Conservation (phyloP, 2,329 filamentous ascomycete species). For the Plectosphaerella cucumerina region DNA sequence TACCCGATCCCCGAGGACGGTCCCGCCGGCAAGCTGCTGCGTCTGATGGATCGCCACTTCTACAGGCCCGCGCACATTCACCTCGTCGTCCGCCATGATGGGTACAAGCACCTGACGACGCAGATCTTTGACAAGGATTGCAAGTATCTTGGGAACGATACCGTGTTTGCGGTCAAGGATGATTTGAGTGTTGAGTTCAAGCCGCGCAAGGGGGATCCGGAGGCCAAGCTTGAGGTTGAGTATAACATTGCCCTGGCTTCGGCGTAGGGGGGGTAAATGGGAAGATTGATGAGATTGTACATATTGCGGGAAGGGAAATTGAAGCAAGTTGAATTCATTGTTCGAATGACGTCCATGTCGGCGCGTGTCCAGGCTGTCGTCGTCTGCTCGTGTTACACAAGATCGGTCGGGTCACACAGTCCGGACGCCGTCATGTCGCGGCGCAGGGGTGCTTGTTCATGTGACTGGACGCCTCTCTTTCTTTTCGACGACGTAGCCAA, state of each 20-base stretch:
- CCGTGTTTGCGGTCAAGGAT: slow-evolving; percentile 51
- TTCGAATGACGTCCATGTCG: too few species aligned
- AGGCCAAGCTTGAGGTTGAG: slow-evolving; percentile 54
- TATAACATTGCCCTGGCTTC: slow-evolving; percentile 52
- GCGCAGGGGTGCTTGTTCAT: too few species aligned
- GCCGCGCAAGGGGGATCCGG: slow-evolving; percentile 28
- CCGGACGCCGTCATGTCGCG: too few species aligned
- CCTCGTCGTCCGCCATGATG: slow-evolving; percentile 46
- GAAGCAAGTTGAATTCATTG: too few species aligned
- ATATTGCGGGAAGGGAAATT: too few species aligned
- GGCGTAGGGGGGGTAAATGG: background rate
- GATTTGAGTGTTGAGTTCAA: slow-evolving; percentile 40
- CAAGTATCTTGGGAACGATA: slow-evolving; percentile 52
- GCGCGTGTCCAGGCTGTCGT: too few species aligned
- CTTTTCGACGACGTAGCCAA: too few species aligned
- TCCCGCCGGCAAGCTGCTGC: slow-evolving; percentile 47
- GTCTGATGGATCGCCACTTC: slow-evolving; percentile 50
- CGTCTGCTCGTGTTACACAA: too few species aligned
- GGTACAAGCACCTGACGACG: slow-evolving; percentile 63
- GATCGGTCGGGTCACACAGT: too few species aligned
- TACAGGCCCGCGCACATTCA: slow-evolving; percentile 58
- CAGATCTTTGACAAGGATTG: slow-evolving; percentile 72
- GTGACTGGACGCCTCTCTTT: too few species aligned
- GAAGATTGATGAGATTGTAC: too few species aligned
- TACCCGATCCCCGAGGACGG: slow-evolving; percentile 44